Evolutionary conservation across 2,329 filamentous ascomycete genomes (phyloP).

Genomic region (Fusarium sacchari): DNA sequence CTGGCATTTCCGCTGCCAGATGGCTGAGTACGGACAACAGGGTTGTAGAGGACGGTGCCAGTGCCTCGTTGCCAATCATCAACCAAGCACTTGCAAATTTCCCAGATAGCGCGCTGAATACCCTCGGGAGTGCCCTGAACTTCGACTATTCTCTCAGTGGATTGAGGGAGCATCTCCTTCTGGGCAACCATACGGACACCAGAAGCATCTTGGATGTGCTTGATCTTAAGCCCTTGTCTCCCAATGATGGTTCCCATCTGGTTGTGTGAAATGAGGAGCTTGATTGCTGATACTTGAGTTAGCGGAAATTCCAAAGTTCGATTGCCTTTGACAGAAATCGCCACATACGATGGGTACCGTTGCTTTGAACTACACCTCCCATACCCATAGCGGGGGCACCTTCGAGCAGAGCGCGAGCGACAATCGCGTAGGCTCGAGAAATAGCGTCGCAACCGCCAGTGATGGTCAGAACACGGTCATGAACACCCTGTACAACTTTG

Average conservation of each 20-base stretch:
- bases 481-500: constrained; percentile 97
- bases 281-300: constrained; percentile 74
- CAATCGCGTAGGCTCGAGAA: constrained; percentile 90
- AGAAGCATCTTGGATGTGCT: constrained; percentile 97
- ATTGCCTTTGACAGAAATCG: background rate
- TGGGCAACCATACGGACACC: constrained; percentile 99
- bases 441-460: constrained; percentile 90
- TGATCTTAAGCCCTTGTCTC: constrained; percentile 96
- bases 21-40: constrained; percentile 85
- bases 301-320: constrained; percentile 4
- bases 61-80: constrained; percentile 98
- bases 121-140: constrained; percentile 94
- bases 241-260: constrained; percentile 99
- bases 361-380: constrained; percentile 87
- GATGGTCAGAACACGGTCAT: constrained; percentile 96
- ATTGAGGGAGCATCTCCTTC: constrained; percentile 99
- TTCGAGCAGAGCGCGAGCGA: constrained; percentile 90
- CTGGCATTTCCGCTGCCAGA: constrained; percentile 58
- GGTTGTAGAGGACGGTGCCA: constrained; percentile 97
- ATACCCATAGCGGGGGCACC: constrained; percentile 95
- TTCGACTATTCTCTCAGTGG: constrained; percentile 97
- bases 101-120: constrained; percentile 96
- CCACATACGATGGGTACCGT: constrained; percentile 87
- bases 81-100: constrained; percentile 97
- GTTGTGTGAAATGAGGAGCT: constrained; percentile 98